Evolutionary conservation across 441 rosid genomes (phyloP).

Genomic region (Gossypium gossypioides): DNA sequence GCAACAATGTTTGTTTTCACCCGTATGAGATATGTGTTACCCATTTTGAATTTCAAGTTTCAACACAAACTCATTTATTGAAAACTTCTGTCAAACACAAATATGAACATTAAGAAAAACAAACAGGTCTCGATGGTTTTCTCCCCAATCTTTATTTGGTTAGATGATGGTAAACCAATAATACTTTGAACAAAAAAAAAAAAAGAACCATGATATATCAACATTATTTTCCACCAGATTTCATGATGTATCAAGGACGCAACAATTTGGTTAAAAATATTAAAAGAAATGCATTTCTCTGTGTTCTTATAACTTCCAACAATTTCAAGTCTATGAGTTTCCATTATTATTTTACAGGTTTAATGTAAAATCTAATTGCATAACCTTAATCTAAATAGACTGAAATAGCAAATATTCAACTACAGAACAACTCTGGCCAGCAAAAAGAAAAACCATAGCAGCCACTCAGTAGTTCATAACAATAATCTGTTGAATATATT

Average conservation of each 20-base stretch:
- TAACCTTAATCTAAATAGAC: not conserved
- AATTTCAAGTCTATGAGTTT: not conserved
- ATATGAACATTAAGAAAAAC: not conserved
- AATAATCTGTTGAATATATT: not conserved
- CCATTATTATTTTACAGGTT: conserved; percentile 1
- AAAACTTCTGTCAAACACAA: not conserved
- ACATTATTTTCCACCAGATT: not conserved
- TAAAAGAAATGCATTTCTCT: not conserved
- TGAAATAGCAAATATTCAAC: not conserved
- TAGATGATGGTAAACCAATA: not conserved
- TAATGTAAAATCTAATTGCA: not conserved
- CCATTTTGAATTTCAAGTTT: not conserved
- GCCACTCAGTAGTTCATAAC: not conserved
- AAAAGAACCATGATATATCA: not conserved
- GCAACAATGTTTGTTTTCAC: not conserved
- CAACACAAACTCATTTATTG: not conserved
- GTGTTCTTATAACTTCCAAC: not conserved
- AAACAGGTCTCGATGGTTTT: not conserved
- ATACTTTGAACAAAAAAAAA: not conserved
- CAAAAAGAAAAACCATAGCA: not conserved
- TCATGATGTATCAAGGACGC: not conserved
- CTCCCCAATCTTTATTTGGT: not conserved
- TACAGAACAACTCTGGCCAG: not conserved
- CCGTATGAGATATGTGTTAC: not conserved
- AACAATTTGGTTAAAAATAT: not conserved